Evolutionary conservation across 2,329 filamentous ascomycete species (phyloP).

Genomic region (Trichoderma aggressivum): DNA sequence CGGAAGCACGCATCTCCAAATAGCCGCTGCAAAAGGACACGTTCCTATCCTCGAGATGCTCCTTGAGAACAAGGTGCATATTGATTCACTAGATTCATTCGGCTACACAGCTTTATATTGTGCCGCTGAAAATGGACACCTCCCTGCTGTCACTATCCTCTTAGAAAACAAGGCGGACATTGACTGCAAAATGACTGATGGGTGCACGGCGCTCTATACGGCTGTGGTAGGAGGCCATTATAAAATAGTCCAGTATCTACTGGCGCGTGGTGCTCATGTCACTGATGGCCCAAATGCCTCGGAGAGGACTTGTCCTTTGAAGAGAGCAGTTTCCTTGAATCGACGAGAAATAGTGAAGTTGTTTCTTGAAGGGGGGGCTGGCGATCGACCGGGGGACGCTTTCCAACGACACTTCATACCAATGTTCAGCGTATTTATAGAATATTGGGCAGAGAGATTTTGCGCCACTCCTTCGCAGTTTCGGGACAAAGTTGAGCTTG

Average conservation of each 20-base stretch:
- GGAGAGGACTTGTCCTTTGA: accelerated
- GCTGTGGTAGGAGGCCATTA: neutral
- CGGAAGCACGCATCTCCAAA: neutral
- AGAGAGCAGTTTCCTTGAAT: accelerated
- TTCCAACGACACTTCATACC: neutral
- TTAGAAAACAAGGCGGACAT: accelerated
- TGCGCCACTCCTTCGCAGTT: neutral
- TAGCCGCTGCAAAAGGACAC: neutral
- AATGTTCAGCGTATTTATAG: neutral
- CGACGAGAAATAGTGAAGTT: neutral
- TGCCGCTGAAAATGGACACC: neutral
- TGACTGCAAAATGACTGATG: neutral
- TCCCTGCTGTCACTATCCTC: neutral
- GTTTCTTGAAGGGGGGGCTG: neutral
- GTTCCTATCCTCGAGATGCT: neutral
- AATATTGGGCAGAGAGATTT: neutral
- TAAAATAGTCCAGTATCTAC: neutral
- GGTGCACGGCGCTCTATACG: neutral
- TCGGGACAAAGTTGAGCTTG: neutral
- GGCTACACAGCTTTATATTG: neutral
- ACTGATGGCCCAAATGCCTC: neutral
- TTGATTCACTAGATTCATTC: neutral
- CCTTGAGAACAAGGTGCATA: neutral
- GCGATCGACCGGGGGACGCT: too few species aligned
- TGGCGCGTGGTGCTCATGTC: neutral